A percentile compares a stretch with the other conserved stretches of the same genome.
Evolutionary conservation across 2,329 filamentous ascomycete genomes (phyloP).

Genomic region (Fusarium begoniae): DNA sequence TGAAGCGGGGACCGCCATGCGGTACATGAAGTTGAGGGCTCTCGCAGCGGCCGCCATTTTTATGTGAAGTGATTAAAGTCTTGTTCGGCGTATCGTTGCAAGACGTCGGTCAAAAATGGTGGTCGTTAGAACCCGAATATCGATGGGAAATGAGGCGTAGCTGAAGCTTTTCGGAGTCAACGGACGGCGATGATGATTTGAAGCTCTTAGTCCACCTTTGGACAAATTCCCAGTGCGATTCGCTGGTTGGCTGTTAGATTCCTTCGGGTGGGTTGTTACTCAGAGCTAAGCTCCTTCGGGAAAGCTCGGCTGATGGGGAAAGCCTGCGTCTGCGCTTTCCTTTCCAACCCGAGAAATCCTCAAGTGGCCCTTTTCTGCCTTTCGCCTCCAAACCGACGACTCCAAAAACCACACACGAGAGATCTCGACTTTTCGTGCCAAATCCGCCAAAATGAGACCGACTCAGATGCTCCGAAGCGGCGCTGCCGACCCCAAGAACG

Average conservation of each 20-base stretch:
- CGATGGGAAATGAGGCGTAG: slow-evolving; percentile 22
- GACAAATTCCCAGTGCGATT: slow-evolving; percentile 35
- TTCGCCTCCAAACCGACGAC: slow-evolving; percentile 40
- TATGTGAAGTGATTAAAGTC: neutral
- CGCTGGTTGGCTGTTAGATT: slow-evolving; percentile 25
- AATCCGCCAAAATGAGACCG: slow-evolving; percentile 52
- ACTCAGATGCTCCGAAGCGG: slow-evolving; percentile 50
- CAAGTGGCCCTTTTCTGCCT: slow-evolving; percentile 40
- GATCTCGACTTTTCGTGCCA: slow-evolving; percentile 32
- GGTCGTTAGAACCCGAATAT: neutral
- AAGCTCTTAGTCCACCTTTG: slow-evolving; percentile 36
- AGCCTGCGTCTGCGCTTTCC: slow-evolving; percentile 40
- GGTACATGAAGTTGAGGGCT: slow-evolving; percentile 69
- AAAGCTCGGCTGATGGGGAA: slow-evolving; percentile 48
- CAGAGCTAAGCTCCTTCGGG: slow-evolving; percentile 47
- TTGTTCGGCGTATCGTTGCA: neutral
- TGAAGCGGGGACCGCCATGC: slow-evolving; percentile 77
- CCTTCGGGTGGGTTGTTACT: slow-evolving; percentile 20
- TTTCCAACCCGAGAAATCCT: slow-evolving; percentile 43
- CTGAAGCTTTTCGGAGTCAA: slow-evolving; percentile 42
- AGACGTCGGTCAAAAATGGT: slow-evolving; percentile 1
- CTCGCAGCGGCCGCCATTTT: slow-evolving; percentile 66
- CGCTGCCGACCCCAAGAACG: slow-evolving; percentile 48
- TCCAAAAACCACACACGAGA: slow-evolving; percentile 31
- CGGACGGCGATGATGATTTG: slow-evolving; percentile 40